Evolutionary conservation across 768 basidiomycete genomes (phyloP).

Genomic region (Lactarius sp.): DNA sequence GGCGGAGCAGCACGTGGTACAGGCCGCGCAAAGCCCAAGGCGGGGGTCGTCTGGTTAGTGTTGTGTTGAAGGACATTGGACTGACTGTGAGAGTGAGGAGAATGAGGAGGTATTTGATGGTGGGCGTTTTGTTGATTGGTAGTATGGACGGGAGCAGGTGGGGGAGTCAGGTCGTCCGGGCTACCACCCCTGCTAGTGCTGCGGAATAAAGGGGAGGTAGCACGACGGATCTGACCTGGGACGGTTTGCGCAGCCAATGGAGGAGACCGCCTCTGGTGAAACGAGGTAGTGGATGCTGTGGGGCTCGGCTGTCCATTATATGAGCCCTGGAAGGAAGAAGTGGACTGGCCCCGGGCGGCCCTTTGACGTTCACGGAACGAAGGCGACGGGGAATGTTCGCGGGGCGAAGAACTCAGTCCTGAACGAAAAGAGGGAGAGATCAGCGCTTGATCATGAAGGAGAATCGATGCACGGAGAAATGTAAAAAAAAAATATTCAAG

Average conservation of each 20-base stretch:
- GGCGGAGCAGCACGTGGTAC: slow-evolving; percentile 14
- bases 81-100: slow-evolving; percentile 13
- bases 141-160: slow-evolving; percentile 14
- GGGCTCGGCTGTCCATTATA: slow-evolving; percentile 24
- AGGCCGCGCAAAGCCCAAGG: slow-evolving; percentile 19
- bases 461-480: not conserved
- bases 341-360: slow-evolving; percentile 21
- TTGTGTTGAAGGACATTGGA: slow-evolving; percentile 17
- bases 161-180: slow-evolving; percentile 20
- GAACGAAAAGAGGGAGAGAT: not conserved
- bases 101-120: slow-evolving; percentile 11
- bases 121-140: slow-evolving; percentile 14
- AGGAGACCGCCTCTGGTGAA: slow-evolving; percentile 24
- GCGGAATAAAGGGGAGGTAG: slow-evolving; percentile 22
- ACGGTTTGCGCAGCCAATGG: slow-evolving; percentile 23
- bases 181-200: slow-evolving; percentile 23
- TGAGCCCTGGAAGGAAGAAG: slow-evolving; percentile 17
- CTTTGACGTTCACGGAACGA: slow-evolving; percentile 25
- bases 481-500: not conserved
- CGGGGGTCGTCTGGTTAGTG: slow-evolving; percentile 18
- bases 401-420: slow-evolving; percentile 24
- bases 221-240: slow-evolving; percentile 22
- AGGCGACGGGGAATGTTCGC: slow-evolving; percentile 24
- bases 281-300: slow-evolving; percentile 23
- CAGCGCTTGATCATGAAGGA: slow-evolving; percentile 1